These are phyloP conservation scores for Melanomma pulvis-pyrius DNA, from an alignment of 495 filamentous ascomycete genomes.

Conservation along the genomic window DNA sequence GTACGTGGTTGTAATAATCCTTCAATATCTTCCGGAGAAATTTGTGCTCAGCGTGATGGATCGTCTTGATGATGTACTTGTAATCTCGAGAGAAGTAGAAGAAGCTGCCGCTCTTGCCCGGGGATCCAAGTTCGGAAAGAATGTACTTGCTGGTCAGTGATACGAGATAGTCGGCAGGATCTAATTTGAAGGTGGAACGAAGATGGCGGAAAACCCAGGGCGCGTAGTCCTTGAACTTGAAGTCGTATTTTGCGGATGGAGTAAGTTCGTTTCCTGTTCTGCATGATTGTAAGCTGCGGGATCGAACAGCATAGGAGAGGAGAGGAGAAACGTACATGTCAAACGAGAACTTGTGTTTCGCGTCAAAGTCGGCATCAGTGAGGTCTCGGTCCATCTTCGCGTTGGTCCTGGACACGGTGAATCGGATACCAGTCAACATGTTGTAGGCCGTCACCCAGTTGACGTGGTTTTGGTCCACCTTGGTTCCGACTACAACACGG, in stretches of 20 bases:
- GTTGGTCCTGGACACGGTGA: slow-evolving; percentile 93
- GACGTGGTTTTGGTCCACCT: slow-evolving; percentile 94
- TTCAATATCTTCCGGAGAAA: slow-evolving; percentile 88
- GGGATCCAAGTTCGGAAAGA: slow-evolving; percentile 92
- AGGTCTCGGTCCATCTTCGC: slow-evolving; percentile 91
- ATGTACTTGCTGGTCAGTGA: slow-evolving; percentile 99
- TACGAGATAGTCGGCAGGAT: slow-evolving; percentile 97
- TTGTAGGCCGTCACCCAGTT: slow-evolving; percentile 99
- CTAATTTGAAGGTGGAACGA: slow-evolving; percentile 82
- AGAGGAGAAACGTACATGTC: slow-evolving; percentile 69
- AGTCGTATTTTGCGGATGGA: slow-evolving; percentile 98
- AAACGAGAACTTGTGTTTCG: slow-evolving; percentile 96
- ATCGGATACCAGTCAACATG: slow-evolving; percentile 98
- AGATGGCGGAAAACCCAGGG: slow-evolving; percentile 98
- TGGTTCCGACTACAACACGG: slow-evolving; percentile 88
- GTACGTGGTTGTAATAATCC: slow-evolving; percentile 93
- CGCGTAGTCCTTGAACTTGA: slow-evolving; percentile 99
- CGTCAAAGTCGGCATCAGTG: slow-evolving; percentile 86
- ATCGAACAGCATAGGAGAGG: slow-evolving; percentile 1
- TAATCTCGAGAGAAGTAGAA: slow-evolving; percentile 99
- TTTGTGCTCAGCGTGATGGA: slow-evolving; percentile 95
- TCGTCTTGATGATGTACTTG: slow-evolving; percentile 99
- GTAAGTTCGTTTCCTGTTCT: slow-evolving; percentile 96
- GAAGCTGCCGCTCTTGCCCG: slow-evolving; percentile 97
- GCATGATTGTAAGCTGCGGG: slow-evolving; percentile 1